A percentile compares a stretch with the other conserved stretches of the same genome.
Conservation (phyloP, 306 rosid species). For the Castanea crenata region DNA sequence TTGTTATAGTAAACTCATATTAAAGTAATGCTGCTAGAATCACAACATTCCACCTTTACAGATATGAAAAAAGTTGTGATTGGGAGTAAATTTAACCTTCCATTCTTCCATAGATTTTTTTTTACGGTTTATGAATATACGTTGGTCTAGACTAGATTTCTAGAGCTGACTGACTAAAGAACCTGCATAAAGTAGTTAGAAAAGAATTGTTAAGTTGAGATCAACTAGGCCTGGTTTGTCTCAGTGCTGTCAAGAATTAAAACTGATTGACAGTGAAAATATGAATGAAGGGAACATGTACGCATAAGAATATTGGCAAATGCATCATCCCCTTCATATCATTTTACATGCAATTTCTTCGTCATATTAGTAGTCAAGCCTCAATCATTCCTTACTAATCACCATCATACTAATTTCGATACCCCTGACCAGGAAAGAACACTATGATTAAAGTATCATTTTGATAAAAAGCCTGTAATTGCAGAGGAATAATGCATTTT, state of each 20-base stretch:
- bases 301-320: not conserved
- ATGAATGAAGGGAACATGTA: not conserved
- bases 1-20: no score
- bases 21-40: no score
- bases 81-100: no score
- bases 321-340: not conserved
- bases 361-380: not conserved
- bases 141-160: not conserved
- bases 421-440: not conserved
- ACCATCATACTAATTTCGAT: not conserved
- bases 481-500: conserved; percentile 33
- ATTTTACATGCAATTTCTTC: not conserved
- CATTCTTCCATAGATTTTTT: not conserved
- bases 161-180: not conserved
- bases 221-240: not conserved
- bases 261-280: not conserved
- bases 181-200: not conserved
- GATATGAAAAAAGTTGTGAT: no score
- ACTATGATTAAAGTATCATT: conserved; percentile 22
- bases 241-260: not conserved
- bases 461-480: conserved; percentile 19
- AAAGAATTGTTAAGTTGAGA: not conserved
- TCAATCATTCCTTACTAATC: not conserved
- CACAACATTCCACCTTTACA: no score
- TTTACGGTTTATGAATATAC: not conserved